phyloP scores from a whole-genome alignment of 2,329 filamentous ascomycete genomes.

The Calonectria honghensis region DNA sequence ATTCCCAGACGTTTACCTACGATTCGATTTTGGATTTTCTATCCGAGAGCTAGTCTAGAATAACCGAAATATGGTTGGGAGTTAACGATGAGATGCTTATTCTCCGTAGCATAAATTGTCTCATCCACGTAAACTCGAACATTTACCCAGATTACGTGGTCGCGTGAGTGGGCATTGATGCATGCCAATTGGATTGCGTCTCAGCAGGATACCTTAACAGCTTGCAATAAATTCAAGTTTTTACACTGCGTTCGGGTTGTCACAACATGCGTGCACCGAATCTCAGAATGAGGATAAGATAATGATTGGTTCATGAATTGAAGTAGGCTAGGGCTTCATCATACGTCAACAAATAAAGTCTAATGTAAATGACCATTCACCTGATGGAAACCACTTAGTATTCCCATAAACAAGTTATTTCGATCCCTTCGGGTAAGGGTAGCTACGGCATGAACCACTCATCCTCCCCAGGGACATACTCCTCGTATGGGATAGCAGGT shows the following conservation, averaged over 20 bases:
- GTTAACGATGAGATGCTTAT: not conserved
- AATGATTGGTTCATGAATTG: not conserved
- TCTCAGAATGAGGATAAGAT: not conserved
- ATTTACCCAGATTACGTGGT: too few relatives aligned
- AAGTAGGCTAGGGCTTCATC: not conserved
- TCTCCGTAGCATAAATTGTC: not conserved
- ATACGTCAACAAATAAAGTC: not conserved
- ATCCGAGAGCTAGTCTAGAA: not conserved
- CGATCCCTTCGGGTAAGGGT: not conserved
- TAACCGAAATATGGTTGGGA: not conserved
- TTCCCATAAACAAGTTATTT: too few relatives aligned
- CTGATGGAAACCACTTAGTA: not conserved
- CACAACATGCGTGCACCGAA: not conserved
- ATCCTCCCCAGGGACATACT: slow-evolving; percentile 2
- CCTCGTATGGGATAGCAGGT: not conserved
- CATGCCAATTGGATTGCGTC: not conserved
- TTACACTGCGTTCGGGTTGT: not conserved
- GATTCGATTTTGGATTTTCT: slow-evolving; percentile 63
- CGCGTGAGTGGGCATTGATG: not conserved
- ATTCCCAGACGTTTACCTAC: slow-evolving; percentile 59
- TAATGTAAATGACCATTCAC: too few relatives aligned
- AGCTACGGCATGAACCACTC: slow-evolving; percentile 1
- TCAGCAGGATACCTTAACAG: not conserved
- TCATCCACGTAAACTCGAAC: not conserved
- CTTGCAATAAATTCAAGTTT: not conserved